phyloP scores from a whole-genome alignment of 148 eudicot genomes.

The Camellia japonica region DNA sequence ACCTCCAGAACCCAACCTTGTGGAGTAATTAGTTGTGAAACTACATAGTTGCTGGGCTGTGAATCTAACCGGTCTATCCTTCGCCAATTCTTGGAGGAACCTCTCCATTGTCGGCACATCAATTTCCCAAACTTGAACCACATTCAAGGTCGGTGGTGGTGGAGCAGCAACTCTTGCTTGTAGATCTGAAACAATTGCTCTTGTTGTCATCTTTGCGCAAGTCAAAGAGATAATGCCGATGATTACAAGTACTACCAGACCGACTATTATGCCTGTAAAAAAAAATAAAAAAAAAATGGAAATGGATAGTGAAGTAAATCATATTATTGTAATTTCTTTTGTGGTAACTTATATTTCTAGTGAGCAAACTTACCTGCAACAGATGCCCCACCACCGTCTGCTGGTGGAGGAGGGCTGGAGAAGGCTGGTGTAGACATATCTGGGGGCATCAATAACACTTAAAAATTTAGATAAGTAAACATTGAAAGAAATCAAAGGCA shows the following conservation, averaged over 20 bases:
- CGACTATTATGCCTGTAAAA: background rate
- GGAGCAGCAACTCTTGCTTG: background rate
- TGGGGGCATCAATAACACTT: too few relatives aligned
- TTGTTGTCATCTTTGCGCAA: background rate
- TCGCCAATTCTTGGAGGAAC: constrained; percentile 8
- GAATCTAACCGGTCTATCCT: background rate
- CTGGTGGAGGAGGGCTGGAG: too few relatives aligned
- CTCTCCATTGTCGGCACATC: background rate
- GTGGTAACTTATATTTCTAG: too few relatives aligned
- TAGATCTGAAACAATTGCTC: background rate
- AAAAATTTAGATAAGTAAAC: too few relatives aligned
- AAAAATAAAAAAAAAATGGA: background rate
- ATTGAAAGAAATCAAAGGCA: too few relatives aligned
- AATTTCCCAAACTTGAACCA: background rate
- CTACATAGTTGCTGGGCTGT: background rate
- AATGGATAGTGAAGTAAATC: background rate
- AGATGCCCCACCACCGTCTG: too few relatives aligned
- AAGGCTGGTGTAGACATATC: too few relatives aligned
- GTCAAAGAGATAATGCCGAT: background rate
- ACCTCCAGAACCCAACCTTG: constrained; percentile 20
- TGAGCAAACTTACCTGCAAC: too few relatives aligned
- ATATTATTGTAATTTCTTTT: background rate
- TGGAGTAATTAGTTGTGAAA: background rate
- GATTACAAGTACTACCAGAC: background rate
- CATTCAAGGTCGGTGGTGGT: background rate